Conservation (phyloP, 1,139 yeast genomes). For the Pneumocystis carinii region DNA sequence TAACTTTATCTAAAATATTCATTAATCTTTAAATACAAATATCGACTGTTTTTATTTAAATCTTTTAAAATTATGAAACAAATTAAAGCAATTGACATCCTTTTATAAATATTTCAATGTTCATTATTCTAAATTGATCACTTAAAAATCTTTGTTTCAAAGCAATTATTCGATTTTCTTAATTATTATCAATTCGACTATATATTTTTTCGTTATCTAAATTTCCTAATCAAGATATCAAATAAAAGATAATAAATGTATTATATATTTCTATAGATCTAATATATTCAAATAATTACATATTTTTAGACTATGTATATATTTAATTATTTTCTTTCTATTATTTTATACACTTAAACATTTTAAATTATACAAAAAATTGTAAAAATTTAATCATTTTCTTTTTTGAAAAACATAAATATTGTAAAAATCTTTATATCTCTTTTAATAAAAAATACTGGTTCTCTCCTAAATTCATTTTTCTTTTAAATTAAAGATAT, state of each 20-base stretch:
- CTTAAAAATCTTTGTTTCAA: neutral
- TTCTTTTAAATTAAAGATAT: neutral
- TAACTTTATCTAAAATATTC: neutral
- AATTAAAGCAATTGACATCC: neutral
- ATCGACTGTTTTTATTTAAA: neutral
- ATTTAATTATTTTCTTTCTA: neutral
- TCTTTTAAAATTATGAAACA: neutral
- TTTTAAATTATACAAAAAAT: neutral
- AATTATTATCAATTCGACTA: neutral
- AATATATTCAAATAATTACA: neutral
- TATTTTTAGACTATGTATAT: neutral
- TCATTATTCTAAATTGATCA: neutral
- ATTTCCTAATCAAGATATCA: neutral
- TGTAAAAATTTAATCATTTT: neutral
- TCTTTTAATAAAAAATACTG: neutral
- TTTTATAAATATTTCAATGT: neutral
- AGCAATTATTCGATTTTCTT: neutral
- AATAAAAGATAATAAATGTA: neutral
- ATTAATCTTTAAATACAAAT: neutral
- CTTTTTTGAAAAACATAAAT: neutral
- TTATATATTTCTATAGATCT: neutral
- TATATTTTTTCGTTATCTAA: neutral
- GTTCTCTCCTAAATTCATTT: neutral
- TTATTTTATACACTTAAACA: neutral
- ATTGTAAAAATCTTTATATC: neutral